Base-by-base conservation (phyloP, 2,329 filamentous ascomycete genomes). In the Botryotinia convoluta region DNA sequence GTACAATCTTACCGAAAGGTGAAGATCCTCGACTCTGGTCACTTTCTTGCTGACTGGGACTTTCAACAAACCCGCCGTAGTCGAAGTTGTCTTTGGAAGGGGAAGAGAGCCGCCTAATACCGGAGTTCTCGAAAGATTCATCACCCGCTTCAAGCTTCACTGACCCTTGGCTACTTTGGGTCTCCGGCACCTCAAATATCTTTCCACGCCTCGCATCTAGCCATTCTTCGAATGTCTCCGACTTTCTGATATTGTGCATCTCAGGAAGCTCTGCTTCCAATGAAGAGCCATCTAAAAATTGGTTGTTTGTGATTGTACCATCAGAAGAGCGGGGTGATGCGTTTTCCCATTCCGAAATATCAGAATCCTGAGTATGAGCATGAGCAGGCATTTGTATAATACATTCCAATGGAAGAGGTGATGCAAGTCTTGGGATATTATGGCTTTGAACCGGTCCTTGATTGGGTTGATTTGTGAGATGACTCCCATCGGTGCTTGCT, bases 61-160 rank as follows among this genome's bases (percentile, higher is more conserved):
- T 79, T 71, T 80, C 76, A 48, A 77, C 54, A 64, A 79, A 79
- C 4, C 79, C 79, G 14, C 77, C 77, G 73, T 79, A 80, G 59
- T 80, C 74, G 35, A 79, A 80, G 37, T 77, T 78, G 62, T 79
- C 74, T 65, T 79, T 80, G 12, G 64, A 73, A 29, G 74, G 74
- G 18, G 77, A 74, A 26, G 74, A 75, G 26, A 48, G 51, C 26
- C 45, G 22, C 45, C 39, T 54, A 22, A 35, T 48, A 16, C 62
- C 35, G 7, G 48, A 16, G 42, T 72, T 69, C 54, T 72, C 71
- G 22, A 68, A 69, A 37, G 32, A 51, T 37, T 68, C 71, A 35
- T 72, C 51, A 18, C 51, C 70, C 26, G 14, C 48, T 48, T 69
- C 54, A 69, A 29, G 22, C 22, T 72, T 39, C 16, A 20, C 71